Percentiles rank a stretch among this genome's conserved stretches.
Evolutionary conservation across 441 rosid species (phyloP).

Genomic region (Viola pubescens): DNA sequence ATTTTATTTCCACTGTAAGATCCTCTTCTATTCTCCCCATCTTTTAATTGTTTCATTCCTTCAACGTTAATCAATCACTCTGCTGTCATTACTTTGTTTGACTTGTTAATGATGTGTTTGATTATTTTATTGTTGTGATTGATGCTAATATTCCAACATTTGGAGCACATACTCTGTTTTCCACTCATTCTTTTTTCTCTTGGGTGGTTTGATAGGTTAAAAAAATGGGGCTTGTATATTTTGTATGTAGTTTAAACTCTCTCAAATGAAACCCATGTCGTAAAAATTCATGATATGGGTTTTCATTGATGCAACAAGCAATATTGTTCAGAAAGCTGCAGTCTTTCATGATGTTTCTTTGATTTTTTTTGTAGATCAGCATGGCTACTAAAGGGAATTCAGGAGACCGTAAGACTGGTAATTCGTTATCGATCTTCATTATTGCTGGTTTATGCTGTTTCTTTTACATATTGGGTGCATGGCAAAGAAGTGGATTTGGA

Average conservation of each 20-base stretch:
- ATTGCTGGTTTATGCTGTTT: slow-evolving; percentile 65
- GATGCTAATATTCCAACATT: not conserved
- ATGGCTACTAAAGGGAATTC: slow-evolving; percentile 68
- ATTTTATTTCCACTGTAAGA: not conserved
- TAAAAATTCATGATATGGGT: too few species aligned
- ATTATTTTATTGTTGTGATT: not conserved
- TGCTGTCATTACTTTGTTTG: not conserved
- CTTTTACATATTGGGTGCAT: slow-evolving; percentile 85
- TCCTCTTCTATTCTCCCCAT: not conserved
- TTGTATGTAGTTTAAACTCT: not conserved
- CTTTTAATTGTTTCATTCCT: not conserved
- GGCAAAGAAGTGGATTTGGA: slow-evolving; percentile 96
- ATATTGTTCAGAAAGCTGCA: too few species aligned
- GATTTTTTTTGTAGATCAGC: slow-evolving; percentile 6
- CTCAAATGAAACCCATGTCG: too few species aligned
- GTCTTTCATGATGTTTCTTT: not conserved
- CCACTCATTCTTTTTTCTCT: not conserved
- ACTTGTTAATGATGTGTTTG: not conserved
- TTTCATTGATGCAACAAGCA: too few species aligned
- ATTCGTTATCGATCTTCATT: slow-evolving; percentile 52
- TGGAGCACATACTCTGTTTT: not conserved
- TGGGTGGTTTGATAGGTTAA: too few species aligned
- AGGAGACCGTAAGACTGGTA: slow-evolving; percentile 53
- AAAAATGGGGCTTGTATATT: not conserved
- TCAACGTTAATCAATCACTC: not conserved